Conservation (phyloP, 1,139 yeast species). For the Waltiozyma sp. region DNA sequence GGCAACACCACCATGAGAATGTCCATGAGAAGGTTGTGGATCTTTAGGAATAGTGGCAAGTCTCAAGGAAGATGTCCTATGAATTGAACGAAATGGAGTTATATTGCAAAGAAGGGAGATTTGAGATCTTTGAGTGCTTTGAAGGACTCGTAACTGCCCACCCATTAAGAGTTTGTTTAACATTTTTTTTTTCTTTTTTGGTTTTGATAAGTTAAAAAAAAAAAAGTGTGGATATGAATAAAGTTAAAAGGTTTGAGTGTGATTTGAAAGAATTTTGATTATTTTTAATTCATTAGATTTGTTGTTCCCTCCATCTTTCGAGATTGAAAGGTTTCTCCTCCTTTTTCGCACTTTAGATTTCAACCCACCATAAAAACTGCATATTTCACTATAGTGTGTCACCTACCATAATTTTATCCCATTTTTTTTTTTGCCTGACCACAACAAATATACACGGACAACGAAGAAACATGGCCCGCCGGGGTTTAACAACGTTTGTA, state of each 20-base stretch:
- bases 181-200: no score
- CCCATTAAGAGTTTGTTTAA: background rate
- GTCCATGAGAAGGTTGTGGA: constrained; percentile 9
- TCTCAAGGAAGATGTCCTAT: background rate
- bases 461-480: background rate
- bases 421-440: no score
- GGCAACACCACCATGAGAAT: constrained; percentile 12
- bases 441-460: background rate
- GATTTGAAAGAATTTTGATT: background rate
- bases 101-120: background rate
- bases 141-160: background rate
- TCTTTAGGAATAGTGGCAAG: background rate
- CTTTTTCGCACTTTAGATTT: background rate
- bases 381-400: background rate
- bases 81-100: background rate
- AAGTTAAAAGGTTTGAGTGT: background rate
- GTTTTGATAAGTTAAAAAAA: no score
- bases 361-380: no score
- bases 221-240: background rate
- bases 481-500: no score
- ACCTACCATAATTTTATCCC: no score
- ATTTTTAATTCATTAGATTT: no score
- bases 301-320: no score
- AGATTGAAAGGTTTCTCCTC: background rate
- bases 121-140: background rate